phyloP scores from a whole-genome alignment of 331 rosid species.

The Prunus yedoensis region DNA sequence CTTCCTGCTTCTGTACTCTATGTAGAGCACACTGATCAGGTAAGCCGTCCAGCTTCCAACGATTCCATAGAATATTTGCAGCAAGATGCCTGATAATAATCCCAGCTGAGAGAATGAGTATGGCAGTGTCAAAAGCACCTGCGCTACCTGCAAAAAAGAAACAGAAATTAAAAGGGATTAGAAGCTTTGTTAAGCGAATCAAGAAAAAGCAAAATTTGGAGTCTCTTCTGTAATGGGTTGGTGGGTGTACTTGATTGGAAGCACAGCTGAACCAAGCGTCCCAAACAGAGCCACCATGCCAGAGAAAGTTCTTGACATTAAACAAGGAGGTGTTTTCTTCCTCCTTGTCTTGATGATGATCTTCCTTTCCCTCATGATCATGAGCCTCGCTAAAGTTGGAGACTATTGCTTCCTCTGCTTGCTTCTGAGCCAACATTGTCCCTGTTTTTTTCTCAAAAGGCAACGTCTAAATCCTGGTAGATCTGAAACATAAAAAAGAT shows the following conservation, averaged over 20 bases:
- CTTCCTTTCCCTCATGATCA: slow-evolving; percentile 44
- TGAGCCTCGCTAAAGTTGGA: slow-evolving; percentile 55
- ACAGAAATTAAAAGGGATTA: too few relatives aligned
- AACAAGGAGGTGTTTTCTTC: slow-evolving; percentile 45
- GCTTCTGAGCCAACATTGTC: slow-evolving; percentile 81
- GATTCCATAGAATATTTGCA: slow-evolving; percentile 84
- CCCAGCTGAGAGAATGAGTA: slow-evolving; percentile 96
- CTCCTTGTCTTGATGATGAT: slow-evolving; percentile 10
- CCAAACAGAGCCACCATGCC: slow-evolving; percentile 99
- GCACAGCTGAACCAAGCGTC: slow-evolving; percentile 99
- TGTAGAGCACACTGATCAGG: slow-evolving; percentile 84
- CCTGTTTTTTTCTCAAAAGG: neutral
- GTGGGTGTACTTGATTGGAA: slow-evolving; percentile 74
- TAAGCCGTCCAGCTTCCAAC: slow-evolving; percentile 99
- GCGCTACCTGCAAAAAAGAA: slow-evolving; percentile 64
- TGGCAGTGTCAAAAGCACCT: slow-evolving; percentile 87
- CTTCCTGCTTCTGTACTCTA: slow-evolving; percentile 83
- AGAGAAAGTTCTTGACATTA: slow-evolving; percentile 66
- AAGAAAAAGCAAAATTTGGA: neutral
- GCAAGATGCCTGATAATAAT: slow-evolving; percentile 71
- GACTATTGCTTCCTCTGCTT: slow-evolving; percentile 90
- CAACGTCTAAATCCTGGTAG: slow-evolving; percentile 32
- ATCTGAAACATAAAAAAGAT: slow-evolving; percentile 50
- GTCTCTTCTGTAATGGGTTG: neutral
- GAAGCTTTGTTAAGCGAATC: neutral